Percentiles rank a stretch among this genome's conserved stretches.
Evolutionary conservation across 2,329 filamentous ascomycete genomes (phyloP).

Genomic region (Cercospora canescens): DNA sequence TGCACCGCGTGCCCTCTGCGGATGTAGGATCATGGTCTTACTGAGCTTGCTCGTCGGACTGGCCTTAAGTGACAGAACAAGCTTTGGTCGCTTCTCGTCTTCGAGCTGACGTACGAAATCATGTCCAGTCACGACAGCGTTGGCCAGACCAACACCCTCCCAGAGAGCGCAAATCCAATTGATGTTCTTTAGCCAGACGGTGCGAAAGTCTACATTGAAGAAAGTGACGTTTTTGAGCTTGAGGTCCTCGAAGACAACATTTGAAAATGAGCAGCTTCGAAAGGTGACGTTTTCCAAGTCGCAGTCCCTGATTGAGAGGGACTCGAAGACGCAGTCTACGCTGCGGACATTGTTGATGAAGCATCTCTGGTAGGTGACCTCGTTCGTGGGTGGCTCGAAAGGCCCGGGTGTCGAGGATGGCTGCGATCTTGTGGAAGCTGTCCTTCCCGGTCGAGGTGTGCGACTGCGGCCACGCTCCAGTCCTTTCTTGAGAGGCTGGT

Average conservation of each 20-base stretch:
- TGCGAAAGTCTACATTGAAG: constrained; percentile 7
- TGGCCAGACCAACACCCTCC: constrained; percentile 3
- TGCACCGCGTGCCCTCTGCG: background rate
- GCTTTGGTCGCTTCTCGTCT: constrained; percentile 6
- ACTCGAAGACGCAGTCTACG: constrained; percentile 10
- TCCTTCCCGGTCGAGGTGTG: background rate
- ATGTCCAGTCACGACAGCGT: constrained; percentile 5
- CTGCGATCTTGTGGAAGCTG: constrained; percentile 1
- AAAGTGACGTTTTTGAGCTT: constrained; percentile 16
- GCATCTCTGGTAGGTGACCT: constrained; percentile 10
- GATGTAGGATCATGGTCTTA: constrained; percentile 2
- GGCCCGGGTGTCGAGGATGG: background rate
- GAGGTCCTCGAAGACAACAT: constrained; percentile 11
- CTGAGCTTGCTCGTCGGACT: constrained; percentile 1
- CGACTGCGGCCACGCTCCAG: background rate
- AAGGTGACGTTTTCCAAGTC: constrained; percentile 10
- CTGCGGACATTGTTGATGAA: constrained; percentile 9
- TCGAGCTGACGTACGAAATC: constrained; percentile 3
- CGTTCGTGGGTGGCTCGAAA: background rate
- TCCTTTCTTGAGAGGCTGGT: background rate
- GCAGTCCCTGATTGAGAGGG: constrained; percentile 6
- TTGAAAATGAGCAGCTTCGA: constrained; percentile 8
- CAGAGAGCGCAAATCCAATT: constrained; percentile 7
- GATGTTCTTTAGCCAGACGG: constrained; percentile 5
- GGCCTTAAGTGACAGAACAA: background rate